Base-by-base conservation (phyloP, 1,139 yeast genomes). In the Protomyces lactucae-debilis region DNA sequence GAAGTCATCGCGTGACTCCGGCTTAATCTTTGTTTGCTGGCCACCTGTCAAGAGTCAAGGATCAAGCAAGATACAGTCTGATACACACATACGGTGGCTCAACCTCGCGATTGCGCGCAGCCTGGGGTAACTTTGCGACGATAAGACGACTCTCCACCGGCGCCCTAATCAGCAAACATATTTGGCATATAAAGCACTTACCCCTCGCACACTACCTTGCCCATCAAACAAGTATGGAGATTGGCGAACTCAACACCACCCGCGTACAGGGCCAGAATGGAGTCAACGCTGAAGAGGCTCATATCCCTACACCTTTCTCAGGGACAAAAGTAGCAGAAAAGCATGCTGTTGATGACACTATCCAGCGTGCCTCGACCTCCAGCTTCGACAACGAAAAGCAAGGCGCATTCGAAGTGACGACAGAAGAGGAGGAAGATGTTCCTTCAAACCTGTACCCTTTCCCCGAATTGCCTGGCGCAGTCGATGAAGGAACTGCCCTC, bases 391-490 rank as follows among this genome's bases (percentile, higher is more conserved):
- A 39, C 23, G 63, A 59, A 51, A 59, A 59, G 63, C 52, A 59
- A 14, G 63, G 32, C 6, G 63, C 36, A 14, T 52, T 52, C 45
- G 53, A 59, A 16, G 63, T 59, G 51, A 59, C 63, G 16, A 14
- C 28, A 21, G 43, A 23, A 12, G 46, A 25, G 18, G 63, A 59
- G 4, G 53, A 52, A 14, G 37, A 45, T 37, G 25, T 55, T 4
- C 63, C 63, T 18, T 59, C 63, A 18, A 59, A 59, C 36, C 52
- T 59, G 23, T 18, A 51, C 28, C 65, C 65, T 9, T 57, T 64
- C 52, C 65, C 65, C 3, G 64, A 57, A 21, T 35, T 51, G n/a
- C 64, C 65, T 3, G 23, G 45, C 14, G 64, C 65, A n/a, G 57
- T 18, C 14, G 57, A 36, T n/a, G 66, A 64, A 23, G 57, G 23